Base-by-base conservation (phyloP, 768 basidiomycete genomes). In the Mycena amicta region DNA sequence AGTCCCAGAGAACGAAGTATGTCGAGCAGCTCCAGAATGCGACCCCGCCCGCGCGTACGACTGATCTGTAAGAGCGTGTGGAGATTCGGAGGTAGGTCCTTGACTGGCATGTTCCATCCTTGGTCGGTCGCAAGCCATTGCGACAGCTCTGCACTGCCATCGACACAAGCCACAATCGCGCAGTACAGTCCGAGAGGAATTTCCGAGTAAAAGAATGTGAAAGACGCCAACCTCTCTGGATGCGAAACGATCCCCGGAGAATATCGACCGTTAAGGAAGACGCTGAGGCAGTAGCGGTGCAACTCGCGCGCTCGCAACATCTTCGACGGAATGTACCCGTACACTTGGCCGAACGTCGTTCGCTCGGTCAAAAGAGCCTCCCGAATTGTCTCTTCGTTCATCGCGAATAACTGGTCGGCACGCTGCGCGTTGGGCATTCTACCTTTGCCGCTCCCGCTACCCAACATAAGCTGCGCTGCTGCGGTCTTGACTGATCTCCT, bases 251-350 rank as follows among this genome's bases (percentile, higher is more conserved):
- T 72, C 52, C 77, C 71, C 2, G 73, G 57, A 16, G 81, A 81
- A 13, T 72, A 53, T 25, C 70, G 58, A 1, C 57, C 55, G 11
- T 66, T 67, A 60, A 83, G 79, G 51, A 92, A 75, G 4, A 78
- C 74, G 23, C 73, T 68, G 29, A 88, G 74, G 25, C 77, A 76
- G 46, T 78, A 76, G 25, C 88, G 71, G 66, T 93, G 90, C 1
- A 92, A 72, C 57, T 83, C 78, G 26, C 85, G 82, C 18, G 84
- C 82, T 43, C 93, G 81, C 1, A 85, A 74, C 28, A 81, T 79
- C 65, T 85, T 86, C 15, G 88, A 92, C 15, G 83, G 75, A 43
- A 89, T 80, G 70, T 83, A 92, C 15, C 92, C 93, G 67, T 90
- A 90, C 27, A 84, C 62, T 62, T 93, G 91, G 2, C 84, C 80